Base-by-base conservation (phyloP, 1,139 yeast species). In the Kurtzmaniella quercitrusa region DNA sequence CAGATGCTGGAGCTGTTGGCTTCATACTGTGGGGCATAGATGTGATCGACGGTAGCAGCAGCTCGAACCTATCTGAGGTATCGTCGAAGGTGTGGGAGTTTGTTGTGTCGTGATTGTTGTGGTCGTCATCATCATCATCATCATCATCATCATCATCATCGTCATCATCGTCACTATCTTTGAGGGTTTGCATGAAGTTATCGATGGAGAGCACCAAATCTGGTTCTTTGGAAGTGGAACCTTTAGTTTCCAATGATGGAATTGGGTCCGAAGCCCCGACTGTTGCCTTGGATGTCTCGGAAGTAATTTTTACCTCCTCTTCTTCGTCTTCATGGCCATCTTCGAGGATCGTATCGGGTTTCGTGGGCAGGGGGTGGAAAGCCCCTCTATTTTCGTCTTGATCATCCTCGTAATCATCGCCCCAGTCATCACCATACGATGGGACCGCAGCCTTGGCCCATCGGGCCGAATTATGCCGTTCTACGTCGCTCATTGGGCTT, bases 391-490 rank as follows among this genome's bases (percentile, higher is more conserved):
- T 7, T n/a, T 39, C 38, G 12, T 45, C 53, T 19, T 46, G 54
- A 21, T 55, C 51, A 11, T 58, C 68, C 46, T 63, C 60, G 38
- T 63, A 68, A 44, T 63, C 70, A 41, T 71, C 76, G 36, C 63
- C 77, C 84, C 85, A 80, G 31, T 75, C 84, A 33, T 78, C 80
- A 7, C 85, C 85, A 52, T 79, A 81, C 15, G 74, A 65, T 3
- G 82, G 83, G 21, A 73, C 75, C 1, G 79, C 65, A 2, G 81
- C 82, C 49, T 77, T 76, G 2, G 69, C 80, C 85, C 85, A 80
- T 42, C 86, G 65, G n/a, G 80, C 71, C n/a, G 84, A 79, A 50
- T 75, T 74, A 55, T 77, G 79, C 57, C 85, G 73, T 27, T 65
- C 79, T 43, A 80, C 63, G 44, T 73, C 79, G 7, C 67, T 49